These are phyloP conservation scores for Spathaspora sp. DNA, from an alignment of 1,139 yeast genomes.

Conservation along the genomic window DNA sequence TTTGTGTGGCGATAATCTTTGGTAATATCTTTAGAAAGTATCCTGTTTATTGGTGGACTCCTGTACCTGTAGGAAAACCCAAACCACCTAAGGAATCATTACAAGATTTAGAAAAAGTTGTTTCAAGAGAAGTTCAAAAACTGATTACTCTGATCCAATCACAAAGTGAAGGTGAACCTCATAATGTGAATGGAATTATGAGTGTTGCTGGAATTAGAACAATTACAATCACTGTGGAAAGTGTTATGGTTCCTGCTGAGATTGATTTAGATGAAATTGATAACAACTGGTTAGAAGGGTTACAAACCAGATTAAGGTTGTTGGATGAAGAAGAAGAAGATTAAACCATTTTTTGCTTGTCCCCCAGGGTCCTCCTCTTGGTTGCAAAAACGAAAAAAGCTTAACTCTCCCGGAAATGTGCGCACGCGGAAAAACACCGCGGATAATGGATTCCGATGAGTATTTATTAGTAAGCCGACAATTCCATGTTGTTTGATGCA, in stretches of 20 bases:
- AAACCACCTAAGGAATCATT: slow-evolving; percentile 6
- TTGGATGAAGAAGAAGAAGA: not conserved
- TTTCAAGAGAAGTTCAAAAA: slow-evolving; percentile 1
- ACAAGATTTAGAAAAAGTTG: slow-evolving; percentile 5
- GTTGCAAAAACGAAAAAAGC: too few species aligned
- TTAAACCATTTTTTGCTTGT: too few species aligned
- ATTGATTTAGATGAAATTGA: slow-evolving; percentile 27
- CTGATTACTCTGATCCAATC: not conserved
- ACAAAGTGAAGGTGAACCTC: not conserved
- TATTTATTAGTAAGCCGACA: too few species aligned
- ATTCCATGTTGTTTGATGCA: too few species aligned
- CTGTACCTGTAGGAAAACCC: slow-evolving; percentile 18
- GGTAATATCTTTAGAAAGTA: slow-evolving; percentile 57
- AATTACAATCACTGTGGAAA: slow-evolving; percentile 21
- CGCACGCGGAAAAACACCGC: too few species aligned
- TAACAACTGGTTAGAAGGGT: slow-evolving; percentile 24
- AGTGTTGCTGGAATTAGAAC: slow-evolving; percentile 4
- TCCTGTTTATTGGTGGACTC: slow-evolving; percentile 68
- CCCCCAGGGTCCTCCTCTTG: too few species aligned
- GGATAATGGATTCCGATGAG: too few species aligned
- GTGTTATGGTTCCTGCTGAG: slow-evolving; percentile 24
- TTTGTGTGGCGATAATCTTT: slow-evolving; percentile 52
- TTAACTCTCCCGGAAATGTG: too few species aligned
- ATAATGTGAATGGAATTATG: not conserved
- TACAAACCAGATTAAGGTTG: slow-evolving; percentile 19